Evolutionary conservation across 208 protist species (phyloP), one percentile per base, ranked within the genome.

Genomic region (Naegleria gruberi): DNA sequence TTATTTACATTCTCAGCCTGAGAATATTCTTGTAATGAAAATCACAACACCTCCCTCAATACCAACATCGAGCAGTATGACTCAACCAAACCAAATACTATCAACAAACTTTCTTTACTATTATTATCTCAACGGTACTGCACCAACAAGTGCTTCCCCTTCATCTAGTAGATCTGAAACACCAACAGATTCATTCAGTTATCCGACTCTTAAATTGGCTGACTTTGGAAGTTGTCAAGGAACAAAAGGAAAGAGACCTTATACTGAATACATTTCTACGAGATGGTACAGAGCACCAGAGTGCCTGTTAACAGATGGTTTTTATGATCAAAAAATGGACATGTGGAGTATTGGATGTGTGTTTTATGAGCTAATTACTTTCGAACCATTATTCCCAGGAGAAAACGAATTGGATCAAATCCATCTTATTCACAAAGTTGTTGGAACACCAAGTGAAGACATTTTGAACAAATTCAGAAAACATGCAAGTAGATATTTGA

Each of bases 191-290:
- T 65, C 51, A 30, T 65, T 41, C 30, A 77, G 17, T 2, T 77
- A 77, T 77, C 65, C 65, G 6, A n/a, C 34, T 37, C 82, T 99
- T 34, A 99, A 99, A 92, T 93, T 99, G 77, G 98, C 97, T n/a
- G 98, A 99, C 92, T 99, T 99, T 92, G 98, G 98, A 77, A 97
- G 97, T 2, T 98, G 96, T 42, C 96, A 98, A 88, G 97, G 97
- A 51, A 99, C 99, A 77, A 96, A 98, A 82, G 98, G 96, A 6
- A 95, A 98, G 47, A 97, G 97, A 83, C 98, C 98, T 0, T 98
- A 98, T 93, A 99, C 98, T 0, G 98, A 99, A 91, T 99, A 99
- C 93, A 98, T 99, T 77, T 98, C 97, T 40, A 99, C 98, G 4
- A 95, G 98, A 19, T 99, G 98, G 97, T 98, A 99, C 92, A 95